Percentiles rank a stretch among this genome's conserved stretches.
phyloP scores from a whole-genome alignment of 139 green algal species.

The Chlorella sp. region DNA sequence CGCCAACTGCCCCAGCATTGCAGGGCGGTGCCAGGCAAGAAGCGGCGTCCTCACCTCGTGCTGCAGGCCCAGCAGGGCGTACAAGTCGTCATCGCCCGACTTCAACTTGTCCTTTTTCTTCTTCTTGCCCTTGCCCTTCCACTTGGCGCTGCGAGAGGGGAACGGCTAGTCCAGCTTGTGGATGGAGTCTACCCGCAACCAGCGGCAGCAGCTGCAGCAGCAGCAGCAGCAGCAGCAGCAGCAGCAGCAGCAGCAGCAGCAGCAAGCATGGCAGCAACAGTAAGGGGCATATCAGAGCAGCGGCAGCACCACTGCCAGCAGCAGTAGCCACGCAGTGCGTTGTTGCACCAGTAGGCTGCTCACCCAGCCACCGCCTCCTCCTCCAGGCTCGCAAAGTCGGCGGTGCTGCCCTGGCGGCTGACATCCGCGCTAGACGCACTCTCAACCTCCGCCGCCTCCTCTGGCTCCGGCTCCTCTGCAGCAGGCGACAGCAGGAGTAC shows the following conservation, averaged over 20 bases:
- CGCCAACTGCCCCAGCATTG: no score
- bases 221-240: neutral
- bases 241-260: neutral
- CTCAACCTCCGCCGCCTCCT: constrained; percentile 1
- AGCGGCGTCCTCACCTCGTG: constrained; percentile 24
- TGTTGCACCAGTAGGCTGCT: no score
- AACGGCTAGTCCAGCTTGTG: neutral
- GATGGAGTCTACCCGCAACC: no score
- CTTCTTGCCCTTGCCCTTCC: constrained; percentile 71
- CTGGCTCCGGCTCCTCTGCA: constrained; percentile 18
- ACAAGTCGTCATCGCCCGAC: constrained; percentile 71
- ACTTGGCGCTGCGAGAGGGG: constrained; percentile 53
- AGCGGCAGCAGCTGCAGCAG: no score
- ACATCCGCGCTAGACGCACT: neutral
- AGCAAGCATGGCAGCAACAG: neutral
- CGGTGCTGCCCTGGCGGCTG: constrained; percentile 37
- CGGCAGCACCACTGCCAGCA: neutral
- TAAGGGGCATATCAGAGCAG: neutral
- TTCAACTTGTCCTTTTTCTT: constrained; percentile 74
- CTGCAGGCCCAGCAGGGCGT: constrained; percentile 85
- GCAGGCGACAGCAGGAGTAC: no score
- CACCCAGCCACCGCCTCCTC: constrained; percentile 35
- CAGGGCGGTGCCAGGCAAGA: neutral
- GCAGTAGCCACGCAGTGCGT: no score
- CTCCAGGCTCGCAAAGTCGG: constrained; percentile 35